A percentile compares a stretch with the other conserved stretches of the same genome.
phyloP scores from a whole-genome alignment of 805 yeast species.

The Allodekkera sacchari region DNA sequence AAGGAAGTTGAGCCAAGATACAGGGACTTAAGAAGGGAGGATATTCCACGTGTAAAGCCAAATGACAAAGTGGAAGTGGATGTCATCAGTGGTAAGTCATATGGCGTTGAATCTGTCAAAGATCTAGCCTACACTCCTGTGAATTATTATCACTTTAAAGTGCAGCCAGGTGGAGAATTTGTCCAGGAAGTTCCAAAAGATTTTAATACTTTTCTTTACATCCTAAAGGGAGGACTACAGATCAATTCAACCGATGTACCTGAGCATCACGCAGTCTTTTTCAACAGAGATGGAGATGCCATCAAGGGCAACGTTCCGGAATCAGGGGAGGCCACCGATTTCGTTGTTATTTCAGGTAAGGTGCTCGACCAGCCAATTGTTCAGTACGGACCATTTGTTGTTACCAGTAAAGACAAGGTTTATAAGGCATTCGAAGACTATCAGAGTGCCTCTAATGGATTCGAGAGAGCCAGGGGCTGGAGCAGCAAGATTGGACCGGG shows the following conservation, averaged over 20 bases:
- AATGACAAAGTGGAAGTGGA: constrained; percentile 56
- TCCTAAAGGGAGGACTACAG: constrained; percentile 50
- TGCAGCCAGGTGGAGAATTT: constrained; percentile 59
- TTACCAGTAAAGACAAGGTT: constrained; percentile 56
- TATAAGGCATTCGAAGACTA: constrained; percentile 66
- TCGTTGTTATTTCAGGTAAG: constrained; percentile 72
- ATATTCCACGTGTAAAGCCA: constrained; percentile 63
- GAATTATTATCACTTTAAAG: constrained; percentile 57
- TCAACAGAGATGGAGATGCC: constrained; percentile 59
- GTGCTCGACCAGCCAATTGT: constrained; percentile 65
- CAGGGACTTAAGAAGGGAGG: constrained; percentile 62
- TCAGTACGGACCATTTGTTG: constrained; percentile 91
- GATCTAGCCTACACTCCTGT: constrained; percentile 81
- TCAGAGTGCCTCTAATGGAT: constrained; percentile 60
- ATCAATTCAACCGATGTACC: constrained; percentile 34
- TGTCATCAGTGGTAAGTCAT: constrained; percentile 70
- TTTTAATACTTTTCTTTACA: constrained; percentile 64
- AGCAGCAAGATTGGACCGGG: constrained; percentile 31
- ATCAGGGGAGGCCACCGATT: constrained; percentile 41
- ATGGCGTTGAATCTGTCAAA: constrained; percentile 65
- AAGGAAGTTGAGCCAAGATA: constrained; percentile 66
- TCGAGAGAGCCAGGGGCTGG: constrained; percentile 61
- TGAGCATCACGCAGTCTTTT: constrained; percentile 48
- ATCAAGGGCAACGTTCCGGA: constrained; percentile 47
- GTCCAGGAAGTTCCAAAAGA: constrained; percentile 49